Evolutionary conservation across 2,329 filamentous ascomycete species (phyloP), one percentile per base, ranked within the genome.

Genomic region (Fusarium nygamai): DNA sequence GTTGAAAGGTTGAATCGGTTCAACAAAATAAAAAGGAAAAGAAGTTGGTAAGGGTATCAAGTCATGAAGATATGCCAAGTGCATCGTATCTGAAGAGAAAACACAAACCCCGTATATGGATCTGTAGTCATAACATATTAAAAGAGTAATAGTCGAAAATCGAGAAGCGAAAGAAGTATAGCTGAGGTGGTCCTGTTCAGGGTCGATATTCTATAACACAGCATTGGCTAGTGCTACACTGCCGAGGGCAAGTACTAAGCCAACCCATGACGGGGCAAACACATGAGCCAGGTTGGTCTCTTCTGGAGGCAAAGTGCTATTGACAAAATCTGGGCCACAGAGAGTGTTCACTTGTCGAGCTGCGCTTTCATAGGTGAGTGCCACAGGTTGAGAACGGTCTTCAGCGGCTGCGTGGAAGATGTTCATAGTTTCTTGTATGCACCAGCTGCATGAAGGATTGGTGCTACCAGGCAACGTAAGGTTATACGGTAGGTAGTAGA

Each of bases 401-500:
- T 88, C 86, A 0, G 93, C 91, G 36, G 92, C 92, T 2, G 88
- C 83, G 61, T 93, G 91, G 82, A 93, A 98, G 24, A 97, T 89
- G 33, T 87, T 87, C 94, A 98, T 97, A 9, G 93, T 96, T 69
- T 93, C 86, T 78, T 92, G 87, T 48, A 96, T 86, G 81, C 96
- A 98, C 46, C 85, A 84, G 76, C 89, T 92, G 85, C 96, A 99
- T 2, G 88, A 90, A 2, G 95, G 94, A n/a, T 87, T 86, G 33
- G 91, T 89, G 29, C 88, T 88, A 20, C 85, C 86, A 0, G 94
- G 93, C 19, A 98, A 84, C 2, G 86, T 82, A 46, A 91, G 88
- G 67, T 96, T 96, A 63, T 97, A 88, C 0, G 95, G 94, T 7
- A 98, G 86, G 78, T 93, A 96, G 84, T 98, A 99, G 41, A 96